These are phyloP conservation scores for Pyricularia sp. DNA, from an alignment of 2,329 filamentous ascomycete species.

Conservation along the genomic window DNA sequence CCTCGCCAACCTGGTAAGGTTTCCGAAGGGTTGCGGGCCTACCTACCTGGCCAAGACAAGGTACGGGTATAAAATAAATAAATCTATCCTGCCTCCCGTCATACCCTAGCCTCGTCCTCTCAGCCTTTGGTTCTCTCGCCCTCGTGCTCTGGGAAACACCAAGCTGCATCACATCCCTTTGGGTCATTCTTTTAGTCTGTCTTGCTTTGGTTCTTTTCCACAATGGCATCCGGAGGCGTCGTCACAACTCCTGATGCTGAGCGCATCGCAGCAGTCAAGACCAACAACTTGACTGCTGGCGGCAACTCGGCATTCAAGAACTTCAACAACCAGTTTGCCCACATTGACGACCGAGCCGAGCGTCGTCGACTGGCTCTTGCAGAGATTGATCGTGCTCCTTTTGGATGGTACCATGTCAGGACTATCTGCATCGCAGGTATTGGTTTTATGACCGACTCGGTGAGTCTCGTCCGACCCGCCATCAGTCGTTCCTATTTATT, in stretches of 20 bases:
- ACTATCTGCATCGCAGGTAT: conserved; percentile 68
- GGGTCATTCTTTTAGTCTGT: background rate
- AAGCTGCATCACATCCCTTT: background rate
- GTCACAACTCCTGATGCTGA: background rate
- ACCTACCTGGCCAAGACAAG: background rate
- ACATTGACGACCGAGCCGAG: conserved; percentile 60
- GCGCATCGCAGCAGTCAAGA: background rate
- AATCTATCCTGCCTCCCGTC: background rate
- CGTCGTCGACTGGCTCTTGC: conserved; percentile 66
- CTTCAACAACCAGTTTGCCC: conserved; percentile 41
- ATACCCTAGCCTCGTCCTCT: background rate
- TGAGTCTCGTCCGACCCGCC: conserved; percentile 8
- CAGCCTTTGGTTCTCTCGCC: background rate
- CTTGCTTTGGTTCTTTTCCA: background rate
- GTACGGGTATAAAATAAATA: background rate
- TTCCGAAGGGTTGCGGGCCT: background rate
- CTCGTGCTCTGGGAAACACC: background rate
- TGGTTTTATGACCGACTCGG: conserved; percentile 76
- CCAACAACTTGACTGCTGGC: conserved; percentile 20
- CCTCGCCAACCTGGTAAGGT: background rate
- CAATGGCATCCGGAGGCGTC: background rate
- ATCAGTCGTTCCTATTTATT: too few species aligned
- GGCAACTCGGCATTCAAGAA: conserved; percentile 64
- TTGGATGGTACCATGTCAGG: conserved; percentile 74
- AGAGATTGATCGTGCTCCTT: conserved; percentile 69